Conservation (phyloP, 2,329 filamentous ascomycete species). For the Fusarium aywerte region DNA sequence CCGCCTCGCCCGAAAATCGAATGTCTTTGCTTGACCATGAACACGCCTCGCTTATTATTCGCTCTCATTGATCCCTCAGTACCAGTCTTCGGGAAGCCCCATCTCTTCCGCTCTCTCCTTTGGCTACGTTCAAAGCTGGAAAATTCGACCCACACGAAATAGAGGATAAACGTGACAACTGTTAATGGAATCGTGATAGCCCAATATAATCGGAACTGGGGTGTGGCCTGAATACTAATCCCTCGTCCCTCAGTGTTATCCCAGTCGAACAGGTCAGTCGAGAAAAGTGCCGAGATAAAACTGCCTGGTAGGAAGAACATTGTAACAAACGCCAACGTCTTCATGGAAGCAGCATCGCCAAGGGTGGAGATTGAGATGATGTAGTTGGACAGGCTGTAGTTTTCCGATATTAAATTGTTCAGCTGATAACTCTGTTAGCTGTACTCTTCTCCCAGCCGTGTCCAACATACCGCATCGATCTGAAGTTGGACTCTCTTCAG, state of each 20-base stretch:
- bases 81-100: conserved; percentile 24
- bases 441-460: neutral
- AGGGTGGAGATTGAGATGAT: conserved; percentile 52
- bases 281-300: conserved; percentile 57
- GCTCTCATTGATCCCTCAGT: conserved; percentile 25
- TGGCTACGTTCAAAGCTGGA: conserved; percentile 44
- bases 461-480: conserved; percentile 50
- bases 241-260: conserved; percentile 38
- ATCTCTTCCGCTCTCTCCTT: conserved; percentile 22
- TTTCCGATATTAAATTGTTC: conserved; percentile 53
- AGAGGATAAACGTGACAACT: conserved; percentile 50
- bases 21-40: conserved; percentile 23
- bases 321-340: conserved; percentile 56
- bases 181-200: conserved; percentile 55
- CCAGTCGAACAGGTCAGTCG: conserved; percentile 52
- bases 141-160: conserved; percentile 50
- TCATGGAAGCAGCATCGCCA: conserved; percentile 57
- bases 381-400: conserved; percentile 52
- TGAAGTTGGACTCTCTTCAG: conserved; percentile 54
- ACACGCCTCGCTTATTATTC: conserved; percentile 24
- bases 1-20: conserved; percentile 15
- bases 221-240: conserved; percentile 49
- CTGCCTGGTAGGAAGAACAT: conserved; percentile 58
- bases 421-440: conserved; percentile 45
- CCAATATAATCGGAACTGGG: conserved; percentile 56